Percentiles rank a stretch among this genome's conserved stretches.
These are phyloP conservation scores for Lagenidium giganteum DNA, from an alignment of 352 stramenopile species.

Conservation along the genomic window DNA sequence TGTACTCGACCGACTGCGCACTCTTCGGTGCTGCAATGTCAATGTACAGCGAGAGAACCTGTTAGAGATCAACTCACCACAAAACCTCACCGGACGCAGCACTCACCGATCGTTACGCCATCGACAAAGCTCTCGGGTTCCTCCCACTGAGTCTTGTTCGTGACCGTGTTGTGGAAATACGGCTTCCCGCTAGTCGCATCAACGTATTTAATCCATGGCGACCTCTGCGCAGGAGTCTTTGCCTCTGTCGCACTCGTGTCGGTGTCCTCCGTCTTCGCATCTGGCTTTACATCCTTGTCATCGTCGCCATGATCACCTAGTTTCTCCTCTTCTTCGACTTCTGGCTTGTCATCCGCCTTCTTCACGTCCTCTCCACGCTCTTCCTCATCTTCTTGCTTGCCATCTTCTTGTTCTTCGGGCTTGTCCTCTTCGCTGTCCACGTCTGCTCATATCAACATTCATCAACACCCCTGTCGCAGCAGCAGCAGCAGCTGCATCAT, in stretches of 20 bases:
- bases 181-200: constrained; percentile 58
- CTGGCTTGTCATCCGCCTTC: background rate
- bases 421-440: constrained; percentile 4
- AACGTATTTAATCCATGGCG: constrained; percentile 70
- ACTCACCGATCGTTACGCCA: constrained; percentile 6
- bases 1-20: constrained; percentile 44
- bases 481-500: background rate
- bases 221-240: background rate
- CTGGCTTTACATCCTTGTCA: background rate
- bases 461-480: background rate
- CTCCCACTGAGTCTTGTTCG: constrained; percentile 69
- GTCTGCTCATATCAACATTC: constrained; percentile 3
- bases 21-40: constrained; percentile 5
- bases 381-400: constrained; percentile 15
- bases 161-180: constrained; percentile 69
- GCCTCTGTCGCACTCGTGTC: background rate
- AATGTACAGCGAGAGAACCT: background rate
- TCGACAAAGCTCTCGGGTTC: constrained; percentile 44
- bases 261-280: background rate
- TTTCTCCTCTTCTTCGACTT: constrained; percentile 6
- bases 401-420: constrained; percentile 7
- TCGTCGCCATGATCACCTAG: constrained; percentile 2
- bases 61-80: constrained; percentile 15
- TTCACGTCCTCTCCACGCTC: background rate
- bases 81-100: too few relatives aligned